Evolutionary conservation across 257 asterid genomes (phyloP), one percentile per base, ranked within the genome.

Genomic region (Cinchona pubescens): DNA sequence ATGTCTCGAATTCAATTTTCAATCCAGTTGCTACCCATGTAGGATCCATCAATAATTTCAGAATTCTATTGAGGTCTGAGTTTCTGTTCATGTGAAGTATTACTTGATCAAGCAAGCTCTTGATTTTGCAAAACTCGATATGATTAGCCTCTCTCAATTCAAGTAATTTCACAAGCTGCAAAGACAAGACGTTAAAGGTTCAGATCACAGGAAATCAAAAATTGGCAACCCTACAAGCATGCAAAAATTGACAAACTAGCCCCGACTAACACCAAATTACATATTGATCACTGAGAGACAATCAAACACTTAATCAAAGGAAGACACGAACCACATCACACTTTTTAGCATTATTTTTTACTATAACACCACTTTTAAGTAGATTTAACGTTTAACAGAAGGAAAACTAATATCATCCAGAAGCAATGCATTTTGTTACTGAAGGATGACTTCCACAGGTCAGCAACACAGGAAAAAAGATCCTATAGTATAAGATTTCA

Each of bases 131-230:
- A 79, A 94, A 94, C 89, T 94, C 99, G 18, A 94, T 77, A 71
- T 94, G 99, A 87, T 92, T 94, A 77, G 96, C 94, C 88, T 94
- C 99, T 85, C 92, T 91, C 79, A 89, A 82, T 87, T 92, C 98
- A 55, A 94, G 96, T 87, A 94, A 85, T 87, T 94, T 94, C 88
- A 92, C 99, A 14, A 94, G 91, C 99, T 94, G 94, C 81, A 82
- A 80, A 80, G 38, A 69, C 73, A 76, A 37, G 25, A 76, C 48
- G 55, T 35, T 35, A 30, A 23, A 61, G 15, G 70, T 42, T 34
- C 55, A 73, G 63, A 23, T 25, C 25, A 12, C 27, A 46, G 48
- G 58, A 30, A 73, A 30, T 21, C 62, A 35, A 23, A 49, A 49
- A 62, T 5, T 35, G 43, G 61, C 48, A 8, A 65, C 9, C 29